These are phyloP conservation scores for Ulmus americana DNA, from an alignment of 331 rosid genomes.

Conservation along the genomic window DNA sequence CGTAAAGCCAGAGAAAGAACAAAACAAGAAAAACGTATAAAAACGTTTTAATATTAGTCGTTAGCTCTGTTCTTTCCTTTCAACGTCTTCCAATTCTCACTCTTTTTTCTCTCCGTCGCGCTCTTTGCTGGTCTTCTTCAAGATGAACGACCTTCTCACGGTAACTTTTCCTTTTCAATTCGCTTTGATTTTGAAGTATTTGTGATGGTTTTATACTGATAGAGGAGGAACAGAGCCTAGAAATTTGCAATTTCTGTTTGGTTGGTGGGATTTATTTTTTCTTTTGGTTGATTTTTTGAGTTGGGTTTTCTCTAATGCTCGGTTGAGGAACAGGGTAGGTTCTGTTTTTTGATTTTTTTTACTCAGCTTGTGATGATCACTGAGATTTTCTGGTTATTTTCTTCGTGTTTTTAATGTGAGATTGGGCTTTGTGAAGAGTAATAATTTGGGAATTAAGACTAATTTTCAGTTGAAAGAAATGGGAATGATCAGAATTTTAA, in stretches of 20 bases:
- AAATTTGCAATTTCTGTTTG: slow-evolving; percentile 13
- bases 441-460: slow-evolving; percentile 2
- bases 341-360: slow-evolving; percentile 25
- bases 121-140: slow-evolving; percentile 25
- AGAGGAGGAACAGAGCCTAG: slow-evolving; percentile 6
- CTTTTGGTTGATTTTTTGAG: background rate
- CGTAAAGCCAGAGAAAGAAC: background rate
- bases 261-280: background rate
- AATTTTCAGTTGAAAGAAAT: slow-evolving; percentile 3
- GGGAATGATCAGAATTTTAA: slow-evolving; percentile 5
- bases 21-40: background rate
- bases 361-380: slow-evolving; percentile 9
- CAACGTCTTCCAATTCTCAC: background rate
- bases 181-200: background rate
- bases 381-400: background rate
- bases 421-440: slow-evolving; percentile 5
- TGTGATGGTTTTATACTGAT: background rate
- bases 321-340: background rate
- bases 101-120: slow-evolving; percentile 12
- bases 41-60: background rate
- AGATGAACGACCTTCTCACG: slow-evolving; percentile 89
- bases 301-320: slow-evolving; percentile 12
- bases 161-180: slow-evolving; percentile 30
- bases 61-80: slow-evolving; percentile 7
- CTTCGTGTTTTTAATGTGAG: slow-evolving; percentile 1